Conservation (phyloP, 2,329 filamentous ascomycete genomes). For the Pseudogymnoascus pannorum region DNA sequence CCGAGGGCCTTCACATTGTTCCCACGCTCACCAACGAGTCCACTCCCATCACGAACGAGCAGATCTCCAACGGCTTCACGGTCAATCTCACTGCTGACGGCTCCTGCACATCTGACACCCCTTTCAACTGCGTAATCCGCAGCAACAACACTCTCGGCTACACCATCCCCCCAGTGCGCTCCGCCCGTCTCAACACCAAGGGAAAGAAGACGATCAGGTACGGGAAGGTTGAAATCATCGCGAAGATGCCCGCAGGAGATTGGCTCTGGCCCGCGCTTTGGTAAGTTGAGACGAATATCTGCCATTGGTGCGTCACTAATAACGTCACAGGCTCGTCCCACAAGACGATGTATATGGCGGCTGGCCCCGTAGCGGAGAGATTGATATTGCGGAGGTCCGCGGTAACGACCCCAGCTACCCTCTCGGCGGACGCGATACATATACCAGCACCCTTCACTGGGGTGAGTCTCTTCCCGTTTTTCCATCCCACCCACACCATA, state of each 20-base stretch:
- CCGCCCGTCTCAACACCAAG: conserved; percentile 41
- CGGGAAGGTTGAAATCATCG: conserved; percentile 46
- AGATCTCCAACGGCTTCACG: conserved; percentile 35
- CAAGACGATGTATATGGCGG: conserved; percentile 39
- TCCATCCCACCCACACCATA: conserved; percentile 16
- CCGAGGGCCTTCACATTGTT: conserved; percentile 45
- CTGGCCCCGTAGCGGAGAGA: conserved; percentile 47
- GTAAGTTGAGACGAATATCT: conserved; percentile 11
- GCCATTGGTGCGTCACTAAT: not conserved
- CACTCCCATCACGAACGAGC: conserved; percentile 32
- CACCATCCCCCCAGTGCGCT: conserved; percentile 44
- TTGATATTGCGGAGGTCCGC: conserved; percentile 44
- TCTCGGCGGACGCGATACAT: conserved; percentile 35
- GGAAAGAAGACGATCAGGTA: conserved; percentile 41
- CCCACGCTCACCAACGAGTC: conserved; percentile 42
- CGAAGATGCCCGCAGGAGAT: conserved; percentile 44
- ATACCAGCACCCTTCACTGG: conserved; percentile 42
- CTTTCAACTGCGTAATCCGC: conserved; percentile 30
- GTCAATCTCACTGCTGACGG: conserved; percentile 39
- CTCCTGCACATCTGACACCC: conserved; percentile 33
- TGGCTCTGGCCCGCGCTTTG: conserved; percentile 47
- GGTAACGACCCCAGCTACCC: conserved; percentile 38
- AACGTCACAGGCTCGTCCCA: conserved; percentile 41
- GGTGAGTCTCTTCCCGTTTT: conserved; percentile 26
- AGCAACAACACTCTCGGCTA: conserved; percentile 37